Evolutionary conservation across 805 yeast genomes (phyloP), one percentile per base, ranked within the genome.

Genomic region (Kazachstania bromeliacearum): DNA sequence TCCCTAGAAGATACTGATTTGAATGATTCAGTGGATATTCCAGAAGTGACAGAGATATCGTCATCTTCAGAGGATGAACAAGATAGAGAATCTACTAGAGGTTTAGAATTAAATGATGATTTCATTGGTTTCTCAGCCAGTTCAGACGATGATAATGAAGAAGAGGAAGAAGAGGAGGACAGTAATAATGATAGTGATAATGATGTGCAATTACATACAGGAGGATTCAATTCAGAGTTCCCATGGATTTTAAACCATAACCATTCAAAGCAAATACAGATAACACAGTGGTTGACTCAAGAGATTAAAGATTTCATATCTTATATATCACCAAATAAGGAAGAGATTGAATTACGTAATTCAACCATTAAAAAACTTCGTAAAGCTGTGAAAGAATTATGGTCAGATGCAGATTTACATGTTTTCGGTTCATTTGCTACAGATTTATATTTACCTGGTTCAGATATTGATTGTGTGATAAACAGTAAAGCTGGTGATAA

Each of bases 341-440:
- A 66, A 9, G 97, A 89, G 49, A 80, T 83, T 38, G 57, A 64
- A 26, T 62, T 70, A 5, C 73, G 97, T 51, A 80, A 83, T 44
- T 59, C 57, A 5, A 77, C 83, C 2, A 79, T 89, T n/a, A 59
- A 64, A 31, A 68, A 72, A 32, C 60, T 92, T 22, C 75, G 80
- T 40, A 52, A 58, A 4, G 68, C 73, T 0, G 71, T 73, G 3
- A 59, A 64, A 4, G 55, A 60, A 5, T 63, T 78, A 36, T 89
- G 96, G 96, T 75, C 76, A 1, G 82, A 75, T 42, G 77, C 89
- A 13, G 80, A 78, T 38, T 73, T 83, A 3, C 80, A 79, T 43
- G 94, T 88, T 5, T 89, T 92, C 64, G 98, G 98, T 0, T 88
- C 96, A 0, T 83, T 74, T 56, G 96, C 97, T 0, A 87, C 96